phyloP scores from a whole-genome alignment of 805 yeast species.

The Pichia kluyveri region DNA sequence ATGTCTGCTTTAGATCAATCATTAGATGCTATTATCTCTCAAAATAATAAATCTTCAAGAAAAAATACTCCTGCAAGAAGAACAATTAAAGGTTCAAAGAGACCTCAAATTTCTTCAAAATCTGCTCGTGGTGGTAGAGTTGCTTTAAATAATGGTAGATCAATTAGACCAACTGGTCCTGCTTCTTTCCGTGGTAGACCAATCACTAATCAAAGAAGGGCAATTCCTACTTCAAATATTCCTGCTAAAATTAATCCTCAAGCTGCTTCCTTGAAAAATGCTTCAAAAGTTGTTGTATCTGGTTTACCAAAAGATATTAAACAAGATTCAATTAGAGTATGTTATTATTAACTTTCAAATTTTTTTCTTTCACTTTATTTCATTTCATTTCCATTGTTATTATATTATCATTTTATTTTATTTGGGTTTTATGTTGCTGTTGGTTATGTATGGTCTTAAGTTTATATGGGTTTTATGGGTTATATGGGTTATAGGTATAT shows the following conservation, averaged over 20 bases:
- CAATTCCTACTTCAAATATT: background rate
- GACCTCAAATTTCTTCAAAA: constrained; percentile 12
- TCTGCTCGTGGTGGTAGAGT: constrained; percentile 14
- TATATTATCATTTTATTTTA: no score
- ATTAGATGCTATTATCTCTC: constrained; percentile 85
- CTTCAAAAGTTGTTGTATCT: constrained; percentile 71
- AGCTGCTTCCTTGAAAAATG: constrained; percentile 30
- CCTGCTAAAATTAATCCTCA: background rate
- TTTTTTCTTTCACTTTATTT: background rate
- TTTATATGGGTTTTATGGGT: no score
- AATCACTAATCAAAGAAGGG: background rate
- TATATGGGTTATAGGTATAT: no score
- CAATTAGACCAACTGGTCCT: background rate
- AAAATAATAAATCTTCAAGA: constrained; percentile 22
- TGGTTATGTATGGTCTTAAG: no score
- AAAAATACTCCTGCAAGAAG: constrained; percentile 10
- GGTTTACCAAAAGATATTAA: constrained; percentile 70
- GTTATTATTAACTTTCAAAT: constrained; percentile 4
- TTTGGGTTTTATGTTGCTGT: no score
- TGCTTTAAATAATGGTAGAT: constrained; percentile 2
- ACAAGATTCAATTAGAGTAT: constrained; percentile 35
- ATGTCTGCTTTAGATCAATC: constrained; percentile 90
- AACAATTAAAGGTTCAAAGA: constrained; percentile 17
- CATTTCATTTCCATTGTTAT: background rate
- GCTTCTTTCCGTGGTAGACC: background rate